Evolutionary conservation across 129 eudicot species (phyloP), one percentile per base, ranked within the genome.

Genomic region (Gnaphalium uliginosum): DNA sequence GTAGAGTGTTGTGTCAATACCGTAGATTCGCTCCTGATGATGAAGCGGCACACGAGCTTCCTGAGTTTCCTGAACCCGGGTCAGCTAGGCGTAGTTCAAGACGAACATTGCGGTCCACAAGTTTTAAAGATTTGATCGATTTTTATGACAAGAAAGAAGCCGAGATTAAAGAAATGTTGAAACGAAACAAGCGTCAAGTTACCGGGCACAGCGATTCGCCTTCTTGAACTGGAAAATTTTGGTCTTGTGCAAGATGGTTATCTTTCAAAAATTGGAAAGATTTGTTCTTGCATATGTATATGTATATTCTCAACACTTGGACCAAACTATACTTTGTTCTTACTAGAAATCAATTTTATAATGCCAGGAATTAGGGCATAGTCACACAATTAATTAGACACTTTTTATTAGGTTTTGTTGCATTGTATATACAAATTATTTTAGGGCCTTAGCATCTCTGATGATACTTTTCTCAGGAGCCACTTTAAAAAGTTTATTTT

Each of bases 121-220:
- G 94, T 83, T 86, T 86, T 73, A 89, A 87, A 79, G 83, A 81
- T 35, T n/a, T 84, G 66, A 77, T 86, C 2, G 91, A 66, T 2
- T 86, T 91, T 85, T 85, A 85, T 22, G 97, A 91, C 65, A 89
- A 66, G 59, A 91, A 80, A 85, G 97, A 89, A 70, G 73, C 87
- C 15, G 97, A 86, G 69, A 72, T 88, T 1, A 91, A 91, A 82
- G 95, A 83, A 8, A 84, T 72, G 83, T 75, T 86, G 24, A 86
- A 58, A 80, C 76, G 86, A 26, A 83, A 72, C 77, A 73, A 50
- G 68, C 68, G 58, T 14, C 83, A 81, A n/a, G 65, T 78, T 32
- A 74, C 80, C 18, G 90, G 78, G 69, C 82, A 83, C 43, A 75
- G 43, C 21, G 75, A 57, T 68, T 88, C 84, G 24, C 82, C 86